Base-by-base conservation (phyloP, 805 yeast species). In the Debaryomyces hansenii region DNA sequence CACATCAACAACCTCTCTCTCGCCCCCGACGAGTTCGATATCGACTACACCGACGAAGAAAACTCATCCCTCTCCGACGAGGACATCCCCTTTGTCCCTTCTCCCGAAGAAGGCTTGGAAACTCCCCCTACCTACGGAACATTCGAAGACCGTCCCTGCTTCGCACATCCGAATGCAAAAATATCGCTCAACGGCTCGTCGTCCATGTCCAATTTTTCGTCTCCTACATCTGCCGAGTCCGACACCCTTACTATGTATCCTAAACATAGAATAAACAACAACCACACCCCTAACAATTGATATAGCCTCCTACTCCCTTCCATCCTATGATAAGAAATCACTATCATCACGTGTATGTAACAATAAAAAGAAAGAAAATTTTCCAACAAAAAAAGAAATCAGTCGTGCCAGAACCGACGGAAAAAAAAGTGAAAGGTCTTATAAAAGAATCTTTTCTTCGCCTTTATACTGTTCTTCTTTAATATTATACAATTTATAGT, bases 81-180 rank as follows among this genome's bases (percentile, higher is more conserved):
- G 16, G 65, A 60, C 15, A 65, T 59, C 37, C 66, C 60, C 5
- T 69, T 44, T 48, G 42, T 67, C 20, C 69, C 74, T 2, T 46
- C 57, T 20, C 59, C 63, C 3, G 68, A 65, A 6, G 56, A 54
- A 14, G 70, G 72, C 6, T 53, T 57, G 20, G 57, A 52, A 35
- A 69, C 74, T 7, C 74, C 72, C 18, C 62, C 65, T 4, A 40
- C 53, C 2, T 60, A 53, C 45, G 51, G 51, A 8, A 54, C 54
- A 32, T 51, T 60, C 32, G 77, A 72, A 33, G 72, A 67, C 38
- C 53, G 74, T 29, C 63, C 70, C 29, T 69, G 73, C 52, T 72
- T 54, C 49, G 76, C 78, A 3, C 78, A 72, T 52, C 78, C 78
- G 2, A 64, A 70, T 46, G 76, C 77, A 21, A 65, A 59, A 36